Conservation (phyloP, 495 filamentous ascomycete genomes). For the Niebla homalea region DNA sequence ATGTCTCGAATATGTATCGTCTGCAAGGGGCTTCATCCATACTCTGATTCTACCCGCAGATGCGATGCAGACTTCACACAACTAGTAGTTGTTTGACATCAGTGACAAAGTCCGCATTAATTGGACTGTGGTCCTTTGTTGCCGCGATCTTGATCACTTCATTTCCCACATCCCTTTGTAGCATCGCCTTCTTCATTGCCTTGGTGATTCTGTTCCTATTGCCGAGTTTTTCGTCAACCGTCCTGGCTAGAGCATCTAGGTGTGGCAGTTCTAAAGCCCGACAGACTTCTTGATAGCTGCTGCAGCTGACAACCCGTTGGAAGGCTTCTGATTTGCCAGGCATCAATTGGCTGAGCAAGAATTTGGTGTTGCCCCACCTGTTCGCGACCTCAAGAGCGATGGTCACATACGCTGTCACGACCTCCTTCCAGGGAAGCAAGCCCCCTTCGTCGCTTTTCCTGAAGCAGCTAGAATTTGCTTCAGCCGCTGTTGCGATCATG, state of each 20-base stretch:
- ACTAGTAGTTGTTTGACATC: too few species aligned
- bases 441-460: conserved; percentile 49
- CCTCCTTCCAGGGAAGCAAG: conserved; percentile 54
- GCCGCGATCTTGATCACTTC: not conserved
- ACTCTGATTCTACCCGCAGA: too few species aligned
- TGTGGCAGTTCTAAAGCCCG: conserved; percentile 47
- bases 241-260: conserved; percentile 41
- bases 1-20: too few species aligned
- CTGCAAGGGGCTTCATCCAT: too few species aligned
- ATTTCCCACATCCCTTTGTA: not conserved
- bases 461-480: conserved; percentile 80
- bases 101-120: too few species aligned
- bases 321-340: conserved; percentile 59
- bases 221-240: conserved; percentile 50
- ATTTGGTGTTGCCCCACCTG: conserved; percentile 84
- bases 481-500: conserved; percentile 91
- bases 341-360: conserved; percentile 67
- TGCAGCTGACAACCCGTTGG: conserved; percentile 38
- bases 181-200: conserved; percentile 40
- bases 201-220: conserved; percentile 32
- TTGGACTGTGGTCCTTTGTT: too few species aligned
- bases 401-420: conserved; percentile 60
- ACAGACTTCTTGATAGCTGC: conserved; percentile 53
- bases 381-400: conserved; percentile 66
- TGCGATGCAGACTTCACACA: too few species aligned